Percentiles rank a stretch among this genome's conserved stretches.
These are phyloP conservation scores for Solanum medicagineum DNA, from an alignment of 257 asterid species.

Conservation along the genomic window DNA sequence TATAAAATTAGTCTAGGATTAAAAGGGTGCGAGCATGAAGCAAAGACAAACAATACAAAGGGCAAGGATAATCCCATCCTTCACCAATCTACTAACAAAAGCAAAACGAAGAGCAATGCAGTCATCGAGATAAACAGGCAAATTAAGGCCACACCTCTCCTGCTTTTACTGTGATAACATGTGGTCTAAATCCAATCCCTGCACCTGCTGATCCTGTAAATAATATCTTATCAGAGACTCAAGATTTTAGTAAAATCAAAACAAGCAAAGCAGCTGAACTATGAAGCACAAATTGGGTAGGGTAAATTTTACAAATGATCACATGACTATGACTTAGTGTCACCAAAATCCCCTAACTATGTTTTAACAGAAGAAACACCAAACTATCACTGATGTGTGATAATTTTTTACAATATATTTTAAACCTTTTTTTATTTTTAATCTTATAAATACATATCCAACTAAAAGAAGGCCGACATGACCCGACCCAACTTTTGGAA, in stretches of 20 bases:
- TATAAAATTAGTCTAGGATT: background rate
- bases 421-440: background rate
- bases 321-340: background rate
- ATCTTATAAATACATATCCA: background rate
- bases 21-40: background rate
- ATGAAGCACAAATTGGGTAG: background rate
- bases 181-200: constrained; percentile 4
- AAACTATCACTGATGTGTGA: background rate
- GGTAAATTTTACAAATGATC: background rate
- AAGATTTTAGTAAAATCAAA: background rate
- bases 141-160: constrained; percentile 7
- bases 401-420: background rate
- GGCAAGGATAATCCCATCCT: background rate
- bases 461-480: background rate
- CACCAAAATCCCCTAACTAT: background rate
- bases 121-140: background rate
- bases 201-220: constrained; percentile 7
- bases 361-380: background rate
- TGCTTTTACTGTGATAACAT: constrained; percentile 4
- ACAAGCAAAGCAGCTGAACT: background rate
- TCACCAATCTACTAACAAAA: background rate
- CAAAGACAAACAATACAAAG: background rate
- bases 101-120: background rate
- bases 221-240: background rate
- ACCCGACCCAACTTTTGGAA: background rate